Percentiles rank a stretch among this genome's conserved stretches.
Evolutionary conservation across 177 flowering plant genomes (phyloP).

Genomic region (Vitis hybrid): DNA sequence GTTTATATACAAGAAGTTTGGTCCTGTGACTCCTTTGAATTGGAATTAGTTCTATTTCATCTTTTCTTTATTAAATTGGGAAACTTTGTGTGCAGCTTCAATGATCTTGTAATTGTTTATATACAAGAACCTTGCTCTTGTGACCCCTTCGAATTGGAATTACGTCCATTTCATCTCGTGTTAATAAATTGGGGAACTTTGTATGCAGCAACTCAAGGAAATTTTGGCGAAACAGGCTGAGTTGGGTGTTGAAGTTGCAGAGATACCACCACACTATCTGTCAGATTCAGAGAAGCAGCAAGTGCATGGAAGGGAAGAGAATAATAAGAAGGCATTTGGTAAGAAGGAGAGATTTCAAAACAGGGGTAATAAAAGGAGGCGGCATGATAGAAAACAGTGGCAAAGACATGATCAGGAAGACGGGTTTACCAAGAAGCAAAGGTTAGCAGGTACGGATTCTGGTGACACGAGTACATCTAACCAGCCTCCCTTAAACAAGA

Average conservation of each 20-base stretch:
- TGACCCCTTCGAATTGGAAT: too few relatives aligned
- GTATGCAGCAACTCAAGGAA: slow-evolving; percentile 85
- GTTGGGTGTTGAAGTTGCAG: slow-evolving; percentile 89
- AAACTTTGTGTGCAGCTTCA: too few relatives aligned
- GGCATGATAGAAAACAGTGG: too few relatives aligned
- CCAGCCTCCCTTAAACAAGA: slow-evolving; percentile 18
- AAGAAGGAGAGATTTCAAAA: slow-evolving; percentile 50
- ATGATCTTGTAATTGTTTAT: too few relatives aligned
- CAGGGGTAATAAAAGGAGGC: slow-evolving; percentile 43
- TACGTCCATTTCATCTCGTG: too few relatives aligned
- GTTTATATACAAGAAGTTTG: too few relatives aligned
- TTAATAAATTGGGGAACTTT: not conserved
- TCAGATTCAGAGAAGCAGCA: slow-evolving; percentile 48
- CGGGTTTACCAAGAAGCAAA: slow-evolving; percentile 38
- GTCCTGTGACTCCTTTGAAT: too few relatives aligned
- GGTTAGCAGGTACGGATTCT: slow-evolving; percentile 21
- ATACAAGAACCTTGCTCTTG: too few relatives aligned
- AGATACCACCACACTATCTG: slow-evolving; percentile 72
- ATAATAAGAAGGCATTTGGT: slow-evolving; percentile 9
- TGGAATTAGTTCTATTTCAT: too few relatives aligned
- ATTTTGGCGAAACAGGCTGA: slow-evolving; percentile 87
- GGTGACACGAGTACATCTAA: not conserved
- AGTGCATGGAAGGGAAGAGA: slow-evolving; percentile 18
- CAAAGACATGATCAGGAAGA: slow-evolving; percentile 27
- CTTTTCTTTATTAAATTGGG: too few relatives aligned